Evolutionary conservation across 768 basidiomycete species (phyloP).

Genomic region (Boletus eberwhitei): DNA sequence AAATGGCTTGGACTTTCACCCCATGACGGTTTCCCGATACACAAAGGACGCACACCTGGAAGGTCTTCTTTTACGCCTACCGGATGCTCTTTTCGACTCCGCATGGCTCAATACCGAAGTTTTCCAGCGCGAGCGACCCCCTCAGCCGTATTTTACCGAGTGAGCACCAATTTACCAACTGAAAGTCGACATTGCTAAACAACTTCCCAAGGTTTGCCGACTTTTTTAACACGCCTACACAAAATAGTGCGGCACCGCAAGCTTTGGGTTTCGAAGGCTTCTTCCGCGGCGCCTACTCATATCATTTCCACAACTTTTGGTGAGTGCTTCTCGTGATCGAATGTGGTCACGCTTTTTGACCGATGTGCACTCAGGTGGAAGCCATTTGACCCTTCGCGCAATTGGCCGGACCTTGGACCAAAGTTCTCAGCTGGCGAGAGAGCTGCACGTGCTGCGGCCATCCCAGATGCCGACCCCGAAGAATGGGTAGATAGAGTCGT

Average conservation of each 20-base stretch:
- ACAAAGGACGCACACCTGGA: constrained; percentile 87
- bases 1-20: constrained; percentile 95
- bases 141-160: constrained; percentile 92
- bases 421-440: constrained; percentile 76
- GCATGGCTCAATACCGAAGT: constrained; percentile 95
- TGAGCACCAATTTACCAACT: constrained; percentile 32
- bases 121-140: constrained; percentile 88
- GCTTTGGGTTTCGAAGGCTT: constrained; percentile 92
- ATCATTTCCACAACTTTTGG: constrained; percentile 97
- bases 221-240: constrained; percentile 79
- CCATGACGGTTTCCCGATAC: constrained; percentile 91
- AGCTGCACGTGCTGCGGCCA: constrained; percentile 49
- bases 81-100: constrained; percentile 94
- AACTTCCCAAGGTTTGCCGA: constrained; percentile 64
- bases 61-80: constrained; percentile 77
- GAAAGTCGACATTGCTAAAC: not conserved
- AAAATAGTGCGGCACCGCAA: constrained; percentile 76
- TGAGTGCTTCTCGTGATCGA: constrained; percentile 31
- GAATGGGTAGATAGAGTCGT: constrained; percentile 42
- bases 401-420: constrained; percentile 91
- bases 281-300: constrained; percentile 93
- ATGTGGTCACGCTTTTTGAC: not conserved
- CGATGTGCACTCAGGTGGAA: constrained; percentile 69
- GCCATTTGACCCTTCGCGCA: constrained; percentile 88
- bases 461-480: constrained; percentile 31